Base-by-base conservation (phyloP, 1,139 yeast genomes). In the Suhomyces guaymorum region DNA sequence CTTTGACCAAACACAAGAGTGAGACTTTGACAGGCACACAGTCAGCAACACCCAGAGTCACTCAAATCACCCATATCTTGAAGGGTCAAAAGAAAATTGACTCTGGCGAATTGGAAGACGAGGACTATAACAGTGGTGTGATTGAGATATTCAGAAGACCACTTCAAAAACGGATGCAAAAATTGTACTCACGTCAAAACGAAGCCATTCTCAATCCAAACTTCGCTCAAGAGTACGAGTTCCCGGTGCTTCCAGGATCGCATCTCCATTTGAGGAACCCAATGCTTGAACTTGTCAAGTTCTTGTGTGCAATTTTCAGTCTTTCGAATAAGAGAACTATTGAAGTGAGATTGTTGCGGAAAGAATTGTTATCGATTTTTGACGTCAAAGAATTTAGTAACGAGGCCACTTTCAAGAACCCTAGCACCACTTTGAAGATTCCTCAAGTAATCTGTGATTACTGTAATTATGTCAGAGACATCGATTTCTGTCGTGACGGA, bases 351-450 rank as follows among this genome's bases (percentile, higher is more conserved):
- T 61, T 83, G 39, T 61, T 94, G 35, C 73, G 96, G 41, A 80
- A 86, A 43, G 92, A 85, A 39, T 61, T 94, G 41, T 66, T 92
- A 26, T 70, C 74, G 2, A 61, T 85, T 4, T 77, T 94, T 48
- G 95, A 88, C 26, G 73, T 90, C 30, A 78, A 84, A 43, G 98
- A 92, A 55, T 94, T 92, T 59, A 82, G 89, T 47, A 73, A 73
- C 7, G 88, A 81, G 38, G 89, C 94, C 1, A 66, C 66, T n/a
- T 90, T 90, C 59, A 59, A 57, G 25, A 79, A 88, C 51, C 97
- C 97, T 7, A 76, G 94, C 38, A 70, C 84, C 0, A 75, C 87
- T 0, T 67, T 92, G 43, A 65, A 72, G 25, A 59, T 92, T 3
- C 76, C 84, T 3, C 82, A 82, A 34, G 73, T 88, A 4, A 69